A percentile compares a stretch with the other conserved stretches of the same genome.
Evolutionary conservation across 208 protist genomes (phyloP).

Genomic region (Acanthamoeba polyphaga): DNA sequence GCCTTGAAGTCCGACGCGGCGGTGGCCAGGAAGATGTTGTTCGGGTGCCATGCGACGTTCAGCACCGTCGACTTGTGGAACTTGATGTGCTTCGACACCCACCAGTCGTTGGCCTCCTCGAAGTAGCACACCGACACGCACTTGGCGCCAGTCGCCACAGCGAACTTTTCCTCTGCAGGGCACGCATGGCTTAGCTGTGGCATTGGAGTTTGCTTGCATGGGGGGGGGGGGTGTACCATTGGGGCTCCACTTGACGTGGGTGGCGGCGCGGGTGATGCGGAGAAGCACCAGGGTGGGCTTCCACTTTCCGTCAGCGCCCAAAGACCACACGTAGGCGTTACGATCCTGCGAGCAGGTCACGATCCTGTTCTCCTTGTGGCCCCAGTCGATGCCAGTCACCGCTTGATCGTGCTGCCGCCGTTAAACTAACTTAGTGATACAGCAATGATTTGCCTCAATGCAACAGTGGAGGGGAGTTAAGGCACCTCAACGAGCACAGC

Average conservation of each 20-base stretch:
- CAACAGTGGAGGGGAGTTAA: not conserved
- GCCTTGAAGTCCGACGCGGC: conserved; percentile 91
- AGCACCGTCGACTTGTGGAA: conserved; percentile 91
- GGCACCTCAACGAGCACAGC: conserved; percentile 82
- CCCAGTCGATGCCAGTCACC: conserved; percentile 94
- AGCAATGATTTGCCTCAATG: too few relatives aligned
- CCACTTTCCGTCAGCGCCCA: conserved; percentile 88
- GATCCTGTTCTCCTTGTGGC: conserved; percentile 91
- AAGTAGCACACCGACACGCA: conserved; percentile 93
- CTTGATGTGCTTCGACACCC: conserved; percentile 93
- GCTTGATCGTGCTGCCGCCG: conserved; percentile 91
- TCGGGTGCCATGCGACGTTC: conserved; percentile 93
- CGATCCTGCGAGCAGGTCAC: conserved; percentile 94
- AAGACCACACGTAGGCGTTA: conserved; percentile 96
- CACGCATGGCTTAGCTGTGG: not conserved
- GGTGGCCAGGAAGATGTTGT: conserved; percentile 90
- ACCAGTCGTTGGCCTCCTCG: conserved; percentile 95
- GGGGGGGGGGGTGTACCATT: conserved; percentile 52
- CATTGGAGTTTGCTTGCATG: not conserved
- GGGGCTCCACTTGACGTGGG: conserved; percentile 91
- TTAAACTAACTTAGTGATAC: not conserved
- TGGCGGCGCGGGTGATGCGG: conserved; percentile 91
- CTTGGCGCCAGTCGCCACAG: conserved; percentile 92
- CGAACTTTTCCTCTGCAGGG: conserved; percentile 93
- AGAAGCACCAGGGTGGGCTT: conserved; percentile 94